phyloP scores from a whole-genome alignment of 179 eudicot species.

The Silene vulgaris region DNA sequence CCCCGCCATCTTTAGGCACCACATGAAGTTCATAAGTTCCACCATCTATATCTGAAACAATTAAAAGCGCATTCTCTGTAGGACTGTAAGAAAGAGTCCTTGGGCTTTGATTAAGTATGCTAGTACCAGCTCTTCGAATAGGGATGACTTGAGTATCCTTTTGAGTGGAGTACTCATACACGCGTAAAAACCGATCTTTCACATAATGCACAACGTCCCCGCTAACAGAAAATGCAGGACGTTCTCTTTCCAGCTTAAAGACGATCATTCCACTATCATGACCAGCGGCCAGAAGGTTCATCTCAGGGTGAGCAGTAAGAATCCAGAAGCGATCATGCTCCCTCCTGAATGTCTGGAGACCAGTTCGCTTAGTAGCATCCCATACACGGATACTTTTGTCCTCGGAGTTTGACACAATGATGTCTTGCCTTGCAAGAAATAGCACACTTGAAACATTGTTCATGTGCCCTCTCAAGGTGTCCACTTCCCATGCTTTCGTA shows the following conservation, averaged over 20 bases:
- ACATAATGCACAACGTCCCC: constrained; percentile 76
- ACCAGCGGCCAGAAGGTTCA: constrained; percentile 95
- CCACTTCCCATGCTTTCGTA: constrained; percentile 99
- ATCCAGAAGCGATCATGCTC: constrained; percentile 99
- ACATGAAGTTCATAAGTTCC: constrained; percentile 87
- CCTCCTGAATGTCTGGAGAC: constrained; percentile 86
- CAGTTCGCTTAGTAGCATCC: constrained; percentile 93
- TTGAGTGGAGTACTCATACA: constrained; percentile 69
- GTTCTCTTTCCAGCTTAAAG: constrained; percentile 88
- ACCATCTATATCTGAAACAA: constrained; percentile 85
- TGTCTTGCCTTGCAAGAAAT: constrained; percentile 81
- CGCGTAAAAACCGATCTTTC: constrained; percentile 78
- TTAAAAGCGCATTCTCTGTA: constrained; percentile 74
- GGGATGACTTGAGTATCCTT: constrained; percentile 80
- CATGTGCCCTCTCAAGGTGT: constrained; percentile 93
- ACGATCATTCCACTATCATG: constrained; percentile 97
- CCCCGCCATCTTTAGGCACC: constrained; percentile 66
- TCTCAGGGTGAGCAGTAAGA: constrained; percentile 82
- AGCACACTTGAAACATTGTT: constrained; percentile 87
- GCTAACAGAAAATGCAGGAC: constrained; percentile 85
- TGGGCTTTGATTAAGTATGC: constrained; percentile 75
- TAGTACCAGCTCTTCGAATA: constrained; percentile 76
- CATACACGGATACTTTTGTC: constrained; percentile 96
- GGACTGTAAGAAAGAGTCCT: constrained; percentile 80
- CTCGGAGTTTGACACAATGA: constrained; percentile 89